Evolutionary conservation across 257 asterid species (phyloP), one percentile per base, ranked within the genome.

Genomic region (Henckelia pumila): DNA sequence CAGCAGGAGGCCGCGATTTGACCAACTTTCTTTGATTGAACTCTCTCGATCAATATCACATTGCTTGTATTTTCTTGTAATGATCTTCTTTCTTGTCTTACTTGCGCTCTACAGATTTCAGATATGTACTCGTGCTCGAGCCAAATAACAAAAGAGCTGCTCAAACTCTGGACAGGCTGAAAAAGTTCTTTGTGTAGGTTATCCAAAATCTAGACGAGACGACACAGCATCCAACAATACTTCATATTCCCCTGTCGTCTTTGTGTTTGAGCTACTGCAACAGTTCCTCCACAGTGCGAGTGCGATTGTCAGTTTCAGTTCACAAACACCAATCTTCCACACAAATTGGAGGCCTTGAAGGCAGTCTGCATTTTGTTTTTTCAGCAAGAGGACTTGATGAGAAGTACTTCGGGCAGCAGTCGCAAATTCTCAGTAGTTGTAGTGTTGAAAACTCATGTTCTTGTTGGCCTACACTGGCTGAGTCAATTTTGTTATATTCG

Each of bases 101-200:
- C 63, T 72, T 55, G 47, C 17, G 13, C 64, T 62, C 24, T 75
- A 84, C 89, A 93, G 99, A 93, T 85, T 93, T 90, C 77, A 76
- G 80, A 65, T 75, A 79, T 25, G 97, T 97, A 20, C 96, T 90
- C 44, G 92, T 90, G 72, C 95, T 93, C 5, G 97, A 93, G 85
- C 99, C 99, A 60, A 90, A 85, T n/a, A 93, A 93, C 64, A 93
- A 85, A 78, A 82, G 96, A 82, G 99, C 99, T 70, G 79, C 95
- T 21, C 84, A 78, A 83, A 81, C 95, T 62, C 71, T 84, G 61
- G 89, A 85, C 70, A 80, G 92, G 74, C 82, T 90, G 65, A 84
- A 68, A 83, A 88, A 76, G 70, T 64, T 40, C 33, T 90, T 84
- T 73, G 83, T n/a, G 64, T 88, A 86, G 75, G 66, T 72, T 40